A percentile compares a stretch with the other conserved stretches of the same genome.
phyloP scores from a whole-genome alignment of 2,329 filamentous ascomycete genomes.

The Trichoderma polysporum region DNA sequence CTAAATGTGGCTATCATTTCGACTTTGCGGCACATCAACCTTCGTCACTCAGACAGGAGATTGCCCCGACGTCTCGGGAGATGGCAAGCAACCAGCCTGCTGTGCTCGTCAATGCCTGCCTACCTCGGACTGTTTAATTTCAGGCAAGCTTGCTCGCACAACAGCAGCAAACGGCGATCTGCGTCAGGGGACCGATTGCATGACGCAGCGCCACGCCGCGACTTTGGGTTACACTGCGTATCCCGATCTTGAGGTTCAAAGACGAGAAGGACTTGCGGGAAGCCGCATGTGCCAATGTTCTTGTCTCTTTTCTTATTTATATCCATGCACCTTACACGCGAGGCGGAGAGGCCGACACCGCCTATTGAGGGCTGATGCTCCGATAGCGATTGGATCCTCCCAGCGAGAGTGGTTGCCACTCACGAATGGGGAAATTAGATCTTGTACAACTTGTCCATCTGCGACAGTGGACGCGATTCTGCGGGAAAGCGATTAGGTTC shows the following conservation, averaged over 20 bases:
- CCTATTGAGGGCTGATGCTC: background rate
- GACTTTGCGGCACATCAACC: background rate
- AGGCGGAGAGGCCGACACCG: constrained; percentile 21
- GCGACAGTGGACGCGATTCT: constrained; percentile 17
- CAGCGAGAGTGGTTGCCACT: constrained; percentile 6
- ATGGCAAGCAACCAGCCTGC: constrained; percentile 17
- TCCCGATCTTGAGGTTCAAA: constrained; percentile 20
- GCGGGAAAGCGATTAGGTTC: constrained; percentile 11
- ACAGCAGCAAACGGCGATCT: constrained; percentile 20
- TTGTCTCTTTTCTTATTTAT: background rate
- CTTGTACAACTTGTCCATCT: constrained; percentile 17
- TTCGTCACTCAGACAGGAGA: constrained; percentile 14
- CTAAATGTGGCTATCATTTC: constrained; percentile 32
- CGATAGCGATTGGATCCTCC: constrained; percentile 19
- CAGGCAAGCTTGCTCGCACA: constrained; percentile 18
- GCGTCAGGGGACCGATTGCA: constrained; percentile 22
- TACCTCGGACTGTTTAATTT: constrained; percentile 23
- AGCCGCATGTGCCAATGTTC: constrained; percentile 16
- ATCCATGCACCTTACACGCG: constrained; percentile 10
- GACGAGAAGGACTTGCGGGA: constrained; percentile 20
- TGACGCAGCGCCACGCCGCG: constrained; percentile 21
- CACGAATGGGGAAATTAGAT: constrained; percentile 18
- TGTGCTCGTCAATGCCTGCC: constrained; percentile 23
- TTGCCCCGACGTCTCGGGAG: constrained; percentile 22
- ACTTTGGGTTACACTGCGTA: constrained; percentile 17